Evolutionary conservation across 108 stramenopile species (phyloP).

Genomic region (Nitzschia sp.): DNA sequence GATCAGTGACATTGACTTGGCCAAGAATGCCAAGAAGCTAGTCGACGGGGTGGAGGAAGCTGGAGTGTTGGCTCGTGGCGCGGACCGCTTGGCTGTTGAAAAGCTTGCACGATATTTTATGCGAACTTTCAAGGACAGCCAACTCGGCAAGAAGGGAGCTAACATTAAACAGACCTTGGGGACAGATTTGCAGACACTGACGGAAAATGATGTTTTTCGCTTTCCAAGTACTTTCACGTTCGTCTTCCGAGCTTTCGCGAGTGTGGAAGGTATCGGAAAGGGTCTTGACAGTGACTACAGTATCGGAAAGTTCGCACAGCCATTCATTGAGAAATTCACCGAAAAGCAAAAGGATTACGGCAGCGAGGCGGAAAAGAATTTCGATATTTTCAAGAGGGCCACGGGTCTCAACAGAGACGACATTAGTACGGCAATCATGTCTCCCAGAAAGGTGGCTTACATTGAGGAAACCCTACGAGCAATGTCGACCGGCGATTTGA

Average conservation of each 20-base stretch:
- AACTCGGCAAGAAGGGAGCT: constrained; percentile 79
- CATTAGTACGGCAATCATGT: constrained; percentile 72
- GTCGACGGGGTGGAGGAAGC: constrained; percentile 95
- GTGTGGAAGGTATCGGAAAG: constrained; percentile 96
- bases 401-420: constrained; percentile 83
- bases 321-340: constrained; percentile 92
- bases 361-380: constrained; percentile 68
- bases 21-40: constrained; percentile 86
- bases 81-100: constrained; percentile 94
- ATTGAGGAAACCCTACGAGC: constrained; percentile 88
- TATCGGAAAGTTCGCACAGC: constrained; percentile 92
- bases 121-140: constrained; percentile 90
- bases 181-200: constrained; percentile 82
- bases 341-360: constrained; percentile 72
- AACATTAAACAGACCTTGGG: constrained; percentile 86
- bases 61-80: constrained; percentile 89
- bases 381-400: constrained; percentile 74
- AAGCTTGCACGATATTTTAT: constrained; percentile 95
- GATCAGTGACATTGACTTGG: constrained; percentile 71
- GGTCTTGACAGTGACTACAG: constrained; percentile 88
- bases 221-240: constrained; percentile 98
- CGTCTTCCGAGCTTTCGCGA: constrained; percentile 96
- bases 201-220: constrained; percentile 86
- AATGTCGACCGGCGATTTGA: constrained; percentile 88
- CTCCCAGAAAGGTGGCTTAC: constrained; percentile 87